Evolutionary conservation across 2,329 filamentous ascomycete species (phyloP).

Genomic region (Fusarium luffae): DNA sequence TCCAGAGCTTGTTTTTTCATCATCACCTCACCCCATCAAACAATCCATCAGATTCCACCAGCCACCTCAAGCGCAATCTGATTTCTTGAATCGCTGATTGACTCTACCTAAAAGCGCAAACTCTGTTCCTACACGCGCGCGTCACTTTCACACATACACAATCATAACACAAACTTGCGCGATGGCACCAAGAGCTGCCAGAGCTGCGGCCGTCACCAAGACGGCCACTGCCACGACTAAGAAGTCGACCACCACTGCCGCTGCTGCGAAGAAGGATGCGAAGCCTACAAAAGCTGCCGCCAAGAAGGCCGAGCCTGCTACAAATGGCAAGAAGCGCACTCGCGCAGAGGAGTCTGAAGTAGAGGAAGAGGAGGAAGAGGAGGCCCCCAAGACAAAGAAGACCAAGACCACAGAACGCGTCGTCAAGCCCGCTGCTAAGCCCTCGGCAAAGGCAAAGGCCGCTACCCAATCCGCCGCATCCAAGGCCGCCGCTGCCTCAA

Average conservation of each 20-base stretch:
- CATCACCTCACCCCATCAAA: constrained; percentile 27
- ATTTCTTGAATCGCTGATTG: neutral
- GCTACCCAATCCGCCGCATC: constrained; percentile 45
- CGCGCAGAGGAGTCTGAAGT: constrained; percentile 42
- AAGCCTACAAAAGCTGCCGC: constrained; percentile 39
- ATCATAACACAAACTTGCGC: constrained; percentile 34
- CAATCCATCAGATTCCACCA: constrained; percentile 7
- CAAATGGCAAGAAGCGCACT: constrained; percentile 47
- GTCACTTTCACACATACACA: constrained; percentile 12
- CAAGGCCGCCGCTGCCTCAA: constrained; percentile 37
- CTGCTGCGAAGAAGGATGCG: constrained; percentile 40
- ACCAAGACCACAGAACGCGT: constrained; percentile 42
- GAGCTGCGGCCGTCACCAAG: constrained; percentile 43
- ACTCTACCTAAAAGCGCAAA: neutral
- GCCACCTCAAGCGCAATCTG: neutral
- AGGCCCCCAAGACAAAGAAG: constrained; percentile 46
- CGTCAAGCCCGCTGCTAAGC: constrained; percentile 46
- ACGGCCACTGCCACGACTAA: constrained; percentile 39
- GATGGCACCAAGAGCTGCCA: constrained; percentile 49
- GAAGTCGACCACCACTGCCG: constrained; percentile 39
- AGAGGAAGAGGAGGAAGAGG: constrained; percentile 44
- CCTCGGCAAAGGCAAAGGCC: constrained; percentile 39
- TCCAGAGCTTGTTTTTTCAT: constrained; percentile 20
- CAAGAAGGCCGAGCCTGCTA: constrained; percentile 36
- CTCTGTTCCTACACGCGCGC: constrained; percentile 6